These are phyloP conservation scores for Cenchrus purpureus DNA, from an alignment of 176 grass and related monocot species.

Conservation along the genomic window DNA sequence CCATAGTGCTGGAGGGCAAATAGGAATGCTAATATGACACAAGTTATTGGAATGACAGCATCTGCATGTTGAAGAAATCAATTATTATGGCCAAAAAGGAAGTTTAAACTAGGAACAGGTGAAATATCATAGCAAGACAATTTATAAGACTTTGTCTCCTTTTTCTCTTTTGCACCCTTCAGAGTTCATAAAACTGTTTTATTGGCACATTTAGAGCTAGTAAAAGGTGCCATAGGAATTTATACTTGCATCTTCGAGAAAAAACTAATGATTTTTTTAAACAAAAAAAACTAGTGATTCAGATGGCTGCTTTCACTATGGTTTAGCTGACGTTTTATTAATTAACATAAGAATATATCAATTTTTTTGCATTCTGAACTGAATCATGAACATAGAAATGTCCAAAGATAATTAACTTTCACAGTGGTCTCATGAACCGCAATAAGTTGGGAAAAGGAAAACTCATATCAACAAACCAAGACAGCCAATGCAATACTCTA, in stretches of 20 bases:
- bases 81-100: slow-evolving; percentile 6
- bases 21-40: slow-evolving; percentile 81
- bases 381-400: slow-evolving; percentile 1
- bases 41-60: slow-evolving; percentile 93
- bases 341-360: background rate
- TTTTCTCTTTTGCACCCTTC: background rate
- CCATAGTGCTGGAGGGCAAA: slow-evolving; percentile 98
- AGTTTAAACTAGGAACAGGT: background rate
- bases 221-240: background rate
- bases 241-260: slow-evolving; percentile 16
- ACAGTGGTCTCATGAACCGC: background rate
- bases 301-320: background rate
- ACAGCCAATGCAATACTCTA: background rate
- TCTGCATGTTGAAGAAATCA: slow-evolving; percentile 57
- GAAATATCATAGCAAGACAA: slow-evolving; percentile 5
- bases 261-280: background rate
- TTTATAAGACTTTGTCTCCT: background rate
- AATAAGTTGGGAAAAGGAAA: background rate
- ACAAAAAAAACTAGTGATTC: background rate
- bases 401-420: background rate
- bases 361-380: background rate
- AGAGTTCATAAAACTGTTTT: background rate
- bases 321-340: background rate
- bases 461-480: background rate
- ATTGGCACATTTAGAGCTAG: background rate